Conservation (phyloP, 371 early-diverging fungal species). For the Mortierella sp. region DNA sequence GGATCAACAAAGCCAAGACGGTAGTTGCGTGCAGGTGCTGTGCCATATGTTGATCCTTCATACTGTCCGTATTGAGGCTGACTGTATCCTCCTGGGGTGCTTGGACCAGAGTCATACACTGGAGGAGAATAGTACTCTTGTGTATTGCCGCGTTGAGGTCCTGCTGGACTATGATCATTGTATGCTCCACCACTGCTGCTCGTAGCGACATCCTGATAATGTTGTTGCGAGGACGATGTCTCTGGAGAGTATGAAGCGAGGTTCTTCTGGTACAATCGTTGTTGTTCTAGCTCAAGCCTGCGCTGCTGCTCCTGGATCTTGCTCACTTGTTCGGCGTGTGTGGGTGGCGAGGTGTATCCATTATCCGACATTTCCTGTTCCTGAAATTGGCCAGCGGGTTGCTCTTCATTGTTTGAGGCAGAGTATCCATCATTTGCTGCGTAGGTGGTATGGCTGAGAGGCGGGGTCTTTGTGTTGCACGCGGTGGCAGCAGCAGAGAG, state of each 20-base stretch:
- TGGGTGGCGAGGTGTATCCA: constrained; percentile 1
- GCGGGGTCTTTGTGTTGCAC: constrained; percentile 38
- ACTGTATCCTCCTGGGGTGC: too few species aligned
- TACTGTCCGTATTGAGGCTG: constrained; percentile 19
- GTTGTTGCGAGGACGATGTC: constrained; percentile 24
- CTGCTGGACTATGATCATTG: constrained; percentile 5
- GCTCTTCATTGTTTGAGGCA: too few species aligned
- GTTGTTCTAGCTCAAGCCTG: constrained; percentile 41
- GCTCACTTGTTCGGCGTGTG: constrained; percentile 23
- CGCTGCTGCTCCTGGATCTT: constrained; percentile 50
- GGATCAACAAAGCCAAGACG: constrained; percentile 46
- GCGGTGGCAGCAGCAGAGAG: constrained; percentile 43
- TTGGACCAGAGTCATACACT: too few species aligned
- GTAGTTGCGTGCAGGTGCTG: constrained; percentile 21
- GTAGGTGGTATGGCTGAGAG: constrained; percentile 1
- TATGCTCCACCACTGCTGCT: constrained; percentile 1
- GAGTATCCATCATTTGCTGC: constrained; percentile 16
- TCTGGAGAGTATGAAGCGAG: constrained; percentile 33
- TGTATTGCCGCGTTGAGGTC: constrained; percentile 23
- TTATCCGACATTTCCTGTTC: too few species aligned
- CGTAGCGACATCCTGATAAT: constrained; percentile 24
- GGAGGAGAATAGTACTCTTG: constrained; percentile 44
- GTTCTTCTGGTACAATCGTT: constrained; percentile 45
- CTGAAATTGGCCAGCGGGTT: too few species aligned
- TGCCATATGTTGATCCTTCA: constrained; percentile 23